phyloP scores from a whole-genome alignment of 2,329 filamentous ascomycete species.

The Cercospora sesami region DNA sequence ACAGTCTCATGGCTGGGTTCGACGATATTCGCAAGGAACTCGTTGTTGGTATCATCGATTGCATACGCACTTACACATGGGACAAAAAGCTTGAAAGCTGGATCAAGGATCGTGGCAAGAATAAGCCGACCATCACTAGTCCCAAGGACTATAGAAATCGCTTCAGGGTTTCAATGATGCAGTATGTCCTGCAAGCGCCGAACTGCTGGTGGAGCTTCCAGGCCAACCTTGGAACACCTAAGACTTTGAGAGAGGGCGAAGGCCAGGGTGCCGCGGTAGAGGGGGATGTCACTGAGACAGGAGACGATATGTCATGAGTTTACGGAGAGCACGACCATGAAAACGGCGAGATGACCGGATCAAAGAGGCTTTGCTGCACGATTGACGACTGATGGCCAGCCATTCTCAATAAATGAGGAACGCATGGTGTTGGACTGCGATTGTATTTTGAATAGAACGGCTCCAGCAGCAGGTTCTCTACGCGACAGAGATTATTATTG shows the following conservation, averaged over 20 bases:
- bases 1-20: slow-evolving; percentile 96
- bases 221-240: slow-evolving; percentile 37
- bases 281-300: slow-evolving; percentile 14
- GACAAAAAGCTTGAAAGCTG: slow-evolving; percentile 99
- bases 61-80: slow-evolving; percentile 98
- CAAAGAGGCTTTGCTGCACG: not conserved
- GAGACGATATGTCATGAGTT: slow-evolving; percentile 8
- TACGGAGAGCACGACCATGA: not conserved
- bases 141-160: slow-evolving; percentile 97
- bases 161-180: slow-evolving; percentile 94
- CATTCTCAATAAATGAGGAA: not conserved
- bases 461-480: not conserved
- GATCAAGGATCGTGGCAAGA: slow-evolving; percentile 95
- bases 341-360: not conserved
- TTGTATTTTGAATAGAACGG: not conserved
- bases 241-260: slow-evolving; percentile 34
- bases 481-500: not conserved
- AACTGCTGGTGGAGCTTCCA: slow-evolving; percentile 74
- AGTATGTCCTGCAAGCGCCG: slow-evolving; percentile 74
- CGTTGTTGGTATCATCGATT: slow-evolving; percentile 96
- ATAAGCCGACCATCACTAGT: slow-evolving; percentile 89
- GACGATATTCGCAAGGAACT: slow-evolving; percentile 87
- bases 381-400: not conserved
- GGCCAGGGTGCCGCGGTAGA: slow-evolving; percentile 11
- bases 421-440: not conserved